Evolutionary conservation across 2,329 filamentous ascomycete species (phyloP).

Genomic region (Cladosporium colombiae): DNA sequence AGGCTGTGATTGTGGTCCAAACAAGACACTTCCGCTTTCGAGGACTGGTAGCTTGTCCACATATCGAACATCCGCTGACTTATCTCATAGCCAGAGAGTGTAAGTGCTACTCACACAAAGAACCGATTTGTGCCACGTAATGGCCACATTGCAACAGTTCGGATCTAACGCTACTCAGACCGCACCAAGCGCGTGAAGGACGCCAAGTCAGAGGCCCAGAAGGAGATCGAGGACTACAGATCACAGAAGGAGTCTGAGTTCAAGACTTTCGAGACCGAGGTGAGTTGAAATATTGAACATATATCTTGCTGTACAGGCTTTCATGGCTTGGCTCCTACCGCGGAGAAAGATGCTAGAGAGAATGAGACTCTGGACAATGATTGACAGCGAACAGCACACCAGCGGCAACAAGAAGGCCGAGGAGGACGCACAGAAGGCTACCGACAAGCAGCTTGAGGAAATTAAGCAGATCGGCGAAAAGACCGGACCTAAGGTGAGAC

Average conservation of each 20-base stretch:
- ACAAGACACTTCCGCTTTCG: not conserved
- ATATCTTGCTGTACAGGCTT: not conserved
- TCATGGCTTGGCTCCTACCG: not conserved
- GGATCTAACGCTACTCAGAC: conserved; percentile 54
- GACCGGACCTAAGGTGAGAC: conserved; percentile 61
- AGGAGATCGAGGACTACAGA: conserved; percentile 93
- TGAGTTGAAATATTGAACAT: conserved; percentile 36
- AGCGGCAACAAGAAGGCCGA: conserved; percentile 79
- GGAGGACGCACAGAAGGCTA: conserved; percentile 74
- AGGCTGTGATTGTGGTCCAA: not conserved
- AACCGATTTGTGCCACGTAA: not conserved
- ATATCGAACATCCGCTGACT: conserved; percentile 12
- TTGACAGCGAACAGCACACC: conserved; percentile 66
- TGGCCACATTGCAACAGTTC: not conserved
- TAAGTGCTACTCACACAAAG: conserved; percentile 48
- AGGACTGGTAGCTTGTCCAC: not conserved
- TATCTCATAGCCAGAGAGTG: conserved; percentile 74
- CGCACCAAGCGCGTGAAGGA: conserved; percentile 97
- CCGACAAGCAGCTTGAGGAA: conserved; percentile 76
- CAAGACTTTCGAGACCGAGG: conserved; percentile 87
- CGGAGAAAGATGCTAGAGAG: not conserved
- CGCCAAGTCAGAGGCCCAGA: conserved; percentile 93
- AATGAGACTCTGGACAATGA: not conserved
- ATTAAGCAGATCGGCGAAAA: conserved; percentile 81
- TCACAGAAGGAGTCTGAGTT: conserved; percentile 90